These are phyloP conservation scores for Rhodamnia argentea DNA, from an alignment of 345 rosid species.

Conservation along the genomic window DNA sequence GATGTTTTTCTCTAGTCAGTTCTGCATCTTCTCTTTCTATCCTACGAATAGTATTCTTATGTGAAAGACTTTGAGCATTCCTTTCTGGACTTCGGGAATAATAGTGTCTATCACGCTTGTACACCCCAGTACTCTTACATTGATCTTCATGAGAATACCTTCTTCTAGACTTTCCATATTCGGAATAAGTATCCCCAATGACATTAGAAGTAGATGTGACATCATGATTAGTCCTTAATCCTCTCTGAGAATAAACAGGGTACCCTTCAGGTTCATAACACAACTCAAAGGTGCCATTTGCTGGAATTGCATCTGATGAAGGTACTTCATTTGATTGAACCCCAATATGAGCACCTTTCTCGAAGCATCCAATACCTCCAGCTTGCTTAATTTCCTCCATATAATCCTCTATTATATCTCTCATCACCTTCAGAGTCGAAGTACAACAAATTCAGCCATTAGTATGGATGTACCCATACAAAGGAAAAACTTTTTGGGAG, in stretches of 20 bases:
- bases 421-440: constrained; percentile 40
- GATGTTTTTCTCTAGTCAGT: constrained; percentile 9
- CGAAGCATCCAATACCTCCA: constrained; percentile 86
- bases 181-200: constrained; percentile 12
- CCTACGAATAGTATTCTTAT: constrained; percentile 14
- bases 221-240: constrained; percentile 12
- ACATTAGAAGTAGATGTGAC: constrained; percentile 1
- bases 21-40: constrained; percentile 27
- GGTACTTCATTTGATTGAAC: constrained; percentile 14
- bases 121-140: constrained; percentile 7
- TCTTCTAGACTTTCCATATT: constrained; percentile 16
- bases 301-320: constrained; percentile 2
- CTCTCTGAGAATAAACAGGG: constrained; percentile 13
- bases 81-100: constrained; percentile 21
- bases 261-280: constrained; percentile 9
- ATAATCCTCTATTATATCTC: constrained; percentile 79
- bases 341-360: constrained; percentile 31
- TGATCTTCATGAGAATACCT: constrained; percentile 8
- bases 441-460: not conserved
- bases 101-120: constrained; percentile 16
- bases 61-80: constrained; percentile 17
- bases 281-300: constrained; percentile 5
- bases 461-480: not conserved
- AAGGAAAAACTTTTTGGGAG: not conserved
- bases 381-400: constrained; percentile 78